Conservation (phyloP, 331 rosid genomes). For the Malus hybrid region DNA sequence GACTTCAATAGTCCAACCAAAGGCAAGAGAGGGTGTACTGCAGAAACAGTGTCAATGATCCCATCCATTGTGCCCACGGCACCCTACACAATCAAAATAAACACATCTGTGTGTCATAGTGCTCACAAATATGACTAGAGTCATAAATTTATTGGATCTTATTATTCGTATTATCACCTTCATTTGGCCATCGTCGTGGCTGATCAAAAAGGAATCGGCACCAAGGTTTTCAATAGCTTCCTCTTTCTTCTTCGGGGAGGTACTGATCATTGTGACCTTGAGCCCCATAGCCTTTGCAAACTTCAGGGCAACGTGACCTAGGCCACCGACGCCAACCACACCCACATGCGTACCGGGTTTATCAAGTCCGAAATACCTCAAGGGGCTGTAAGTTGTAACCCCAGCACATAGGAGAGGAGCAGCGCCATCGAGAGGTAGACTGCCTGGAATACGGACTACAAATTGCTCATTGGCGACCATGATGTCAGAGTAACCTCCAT, state of each 20-base stretch:
- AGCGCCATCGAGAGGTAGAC: background rate
- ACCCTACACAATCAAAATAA: conserved; percentile 10
- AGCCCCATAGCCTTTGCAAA: background rate
- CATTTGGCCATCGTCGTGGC: background rate
- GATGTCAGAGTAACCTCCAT: too few relatives aligned
- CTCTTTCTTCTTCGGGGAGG: background rate
- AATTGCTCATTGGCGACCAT: too few relatives aligned
- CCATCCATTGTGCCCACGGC: conserved; percentile 39
- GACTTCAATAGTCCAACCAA: conserved; percentile 27
- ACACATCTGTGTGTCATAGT: background rate
- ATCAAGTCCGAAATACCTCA: background rate
- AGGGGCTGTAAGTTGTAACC: background rate
- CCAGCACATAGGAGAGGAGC: background rate
- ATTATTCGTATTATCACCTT: background rate
- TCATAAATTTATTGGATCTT: too few relatives aligned
- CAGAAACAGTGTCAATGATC: conserved; percentile 44
- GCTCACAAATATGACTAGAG: background rate
- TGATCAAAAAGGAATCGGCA: background rate
- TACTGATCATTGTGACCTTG: background rate
- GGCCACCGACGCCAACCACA: background rate
- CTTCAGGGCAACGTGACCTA: background rate
- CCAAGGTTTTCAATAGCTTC: background rate
- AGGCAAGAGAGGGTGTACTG: conserved; percentile 22
- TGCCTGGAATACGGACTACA: too few relatives aligned
- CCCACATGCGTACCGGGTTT: background rate